Evolutionary conservation across 1,284 basidiomycete genomes (phyloP).

Genomic region (Crepidotus sp.): DNA sequence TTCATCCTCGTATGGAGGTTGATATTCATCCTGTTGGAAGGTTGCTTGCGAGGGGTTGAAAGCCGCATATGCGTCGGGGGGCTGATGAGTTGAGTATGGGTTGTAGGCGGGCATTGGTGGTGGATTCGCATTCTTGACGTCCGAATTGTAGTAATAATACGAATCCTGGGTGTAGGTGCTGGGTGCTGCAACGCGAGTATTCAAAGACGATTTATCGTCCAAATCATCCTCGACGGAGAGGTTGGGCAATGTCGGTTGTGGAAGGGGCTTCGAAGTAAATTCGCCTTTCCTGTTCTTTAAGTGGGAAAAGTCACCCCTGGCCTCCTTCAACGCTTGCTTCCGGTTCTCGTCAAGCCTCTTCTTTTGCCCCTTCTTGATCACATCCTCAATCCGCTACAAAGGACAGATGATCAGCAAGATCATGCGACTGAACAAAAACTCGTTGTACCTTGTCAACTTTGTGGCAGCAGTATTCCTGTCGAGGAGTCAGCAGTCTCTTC

Average conservation of each 20-base stretch:
- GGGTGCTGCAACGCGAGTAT: conserved; percentile 48
- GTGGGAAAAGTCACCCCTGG: conserved; percentile 81
- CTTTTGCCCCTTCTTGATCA: conserved; percentile 88
- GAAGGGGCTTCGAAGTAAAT: conserved; percentile 70
- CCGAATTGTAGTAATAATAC: conserved; percentile 44
- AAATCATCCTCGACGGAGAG: conserved; percentile 78
- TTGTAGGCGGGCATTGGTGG: conserved; percentile 69
- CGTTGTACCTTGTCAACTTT: conserved; percentile 86
- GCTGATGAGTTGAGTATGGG: conserved; percentile 43
- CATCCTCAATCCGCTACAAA: conserved; percentile 75
- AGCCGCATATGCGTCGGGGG: conserved; percentile 36
- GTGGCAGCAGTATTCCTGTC: conserved; percentile 94
- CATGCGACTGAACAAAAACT: conserved; percentile 5
- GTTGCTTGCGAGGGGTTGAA: conserved; percentile 50
- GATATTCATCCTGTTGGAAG: conserved; percentile 41
- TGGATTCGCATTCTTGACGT: conserved; percentile 50
- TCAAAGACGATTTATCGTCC: conserved; percentile 52
- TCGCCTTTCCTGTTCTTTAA: conserved; percentile 92
- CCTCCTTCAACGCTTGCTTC: conserved; percentile 84
- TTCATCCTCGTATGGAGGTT: conserved; percentile 46
- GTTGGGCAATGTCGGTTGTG: conserved; percentile 94
- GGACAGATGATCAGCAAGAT: conserved; percentile 12
- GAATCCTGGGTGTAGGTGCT: conserved; percentile 49
- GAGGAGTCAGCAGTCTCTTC: background rate
- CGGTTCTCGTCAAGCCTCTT: conserved; percentile 78